Evolutionary conservation across 352 stramenopile genomes (phyloP), one percentile per base, ranked within the genome.

Genomic region (Pilasporangium apinafurcum): DNA sequence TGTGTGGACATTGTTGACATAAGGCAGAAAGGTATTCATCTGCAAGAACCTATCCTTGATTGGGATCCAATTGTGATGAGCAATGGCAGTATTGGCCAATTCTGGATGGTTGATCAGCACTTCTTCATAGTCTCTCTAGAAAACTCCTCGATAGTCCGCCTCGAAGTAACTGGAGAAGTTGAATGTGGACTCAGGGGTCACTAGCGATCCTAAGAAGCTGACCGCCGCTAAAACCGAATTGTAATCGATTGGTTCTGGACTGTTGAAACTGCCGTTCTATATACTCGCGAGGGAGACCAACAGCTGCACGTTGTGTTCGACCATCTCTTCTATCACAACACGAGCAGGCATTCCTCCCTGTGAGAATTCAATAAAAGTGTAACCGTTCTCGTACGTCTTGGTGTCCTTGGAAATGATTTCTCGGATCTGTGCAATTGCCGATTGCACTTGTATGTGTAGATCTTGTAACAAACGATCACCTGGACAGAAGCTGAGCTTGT

Each of bases 281-380:
- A 34, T 45, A 3, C 60, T 64, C 0, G 68, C 66, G 6, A 85
- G 30, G 21, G 51, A 72, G 36, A 85, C 53, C 34, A 76, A 65
- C 5, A 49, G 59, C 29, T 80, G 49, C 1, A 63, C 61, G 0
- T 69, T 67, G 56, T 84, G 68, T 41, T 78, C 63, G 26, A 82
- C 63, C 72, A 75, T 78, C 28, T 74, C 37, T 48, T 84, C 66
- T 13, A 76, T 57, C 22, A 85, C 68, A 0, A 44, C 56, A 2
- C 66, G 56, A 30, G 67, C 61, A 21, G 80, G 52, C 17, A 67
- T 40, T 0, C 44, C 66, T 24, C 72, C 72, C 36, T 80, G 63
- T 3, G 68, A 84, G 35, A 80, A 62, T 0, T 34, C 61, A 8
- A 85, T 61, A 29, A 85, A 64, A 5, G 70, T 43, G 58, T 80